These are phyloP conservation scores for Aspergillus sp. DNA, from an alignment of 2,329 filamentous ascomycete genomes.

Conservation along the genomic window DNA sequence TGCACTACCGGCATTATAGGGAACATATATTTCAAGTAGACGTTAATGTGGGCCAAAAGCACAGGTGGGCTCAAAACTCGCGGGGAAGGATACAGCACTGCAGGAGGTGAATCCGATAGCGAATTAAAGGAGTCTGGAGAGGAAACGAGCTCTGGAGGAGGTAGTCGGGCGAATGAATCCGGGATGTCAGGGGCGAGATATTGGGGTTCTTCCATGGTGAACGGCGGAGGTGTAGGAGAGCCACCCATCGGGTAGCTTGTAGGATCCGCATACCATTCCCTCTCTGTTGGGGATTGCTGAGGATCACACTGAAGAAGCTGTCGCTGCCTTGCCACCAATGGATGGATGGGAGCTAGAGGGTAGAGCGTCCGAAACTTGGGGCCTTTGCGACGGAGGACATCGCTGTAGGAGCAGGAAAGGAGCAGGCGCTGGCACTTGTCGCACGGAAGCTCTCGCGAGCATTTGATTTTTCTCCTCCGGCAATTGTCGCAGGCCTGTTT, in stretches of 20 bases:
- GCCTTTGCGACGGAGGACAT: slow-evolving; percentile 39
- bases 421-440: slow-evolving; percentile 41
- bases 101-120: slow-evolving; percentile 27
- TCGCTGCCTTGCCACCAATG: slow-evolving; percentile 24
- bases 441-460: slow-evolving; percentile 41
- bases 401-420: slow-evolving; percentile 41
- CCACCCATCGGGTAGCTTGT: slow-evolving; percentile 21
- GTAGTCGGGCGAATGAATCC: slow-evolving; percentile 30
- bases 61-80: slow-evolving; percentile 34
- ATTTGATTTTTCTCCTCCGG: slow-evolving; percentile 45
- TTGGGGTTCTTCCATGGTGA: slow-evolving; percentile 24
- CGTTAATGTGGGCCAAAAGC: slow-evolving; percentile 40
- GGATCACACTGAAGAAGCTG: slow-evolving; percentile 15
- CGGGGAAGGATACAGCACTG: slow-evolving; percentile 16
- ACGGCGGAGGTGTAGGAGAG: slow-evolving; percentile 29
- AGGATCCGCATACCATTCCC: slow-evolving; percentile 20
- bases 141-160: slow-evolving; percentile 32
- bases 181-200: slow-evolving; percentile 24
- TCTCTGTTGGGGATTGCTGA: slow-evolving; percentile 19
- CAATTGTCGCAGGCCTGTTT: slow-evolving; percentile 46
- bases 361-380: slow-evolving; percentile 42
- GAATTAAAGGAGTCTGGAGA: slow-evolving; percentile 36
- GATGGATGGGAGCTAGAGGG: slow-evolving; percentile 38
- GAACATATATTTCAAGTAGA: slow-evolving; percentile 44
- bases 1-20: slow-evolving; percentile 47